phyloP scores from a whole-genome alignment of 768 basidiomycete genomes.

The Tricholoma matsutake region DNA sequence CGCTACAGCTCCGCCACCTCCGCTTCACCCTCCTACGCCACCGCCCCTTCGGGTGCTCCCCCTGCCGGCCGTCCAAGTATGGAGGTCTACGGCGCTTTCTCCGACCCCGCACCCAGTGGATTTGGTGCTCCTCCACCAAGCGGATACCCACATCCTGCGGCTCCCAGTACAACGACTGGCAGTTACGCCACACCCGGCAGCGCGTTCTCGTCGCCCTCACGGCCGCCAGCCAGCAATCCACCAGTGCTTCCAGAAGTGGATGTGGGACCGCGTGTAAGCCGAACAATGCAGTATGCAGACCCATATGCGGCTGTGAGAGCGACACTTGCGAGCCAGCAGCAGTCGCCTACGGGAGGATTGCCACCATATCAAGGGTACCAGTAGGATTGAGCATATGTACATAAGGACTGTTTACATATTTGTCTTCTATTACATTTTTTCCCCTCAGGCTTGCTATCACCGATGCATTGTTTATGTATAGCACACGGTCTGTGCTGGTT shows the following conservation, averaged over 20 bases:
- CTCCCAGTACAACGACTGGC: background rate
- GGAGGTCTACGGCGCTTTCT: slow-evolving; percentile 90
- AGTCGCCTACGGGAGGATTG: slow-evolving; percentile 23
- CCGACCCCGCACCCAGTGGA: slow-evolving; percentile 79
- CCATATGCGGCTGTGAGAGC: slow-evolving; percentile 83
- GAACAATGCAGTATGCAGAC: slow-evolving; percentile 93
- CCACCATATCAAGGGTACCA: slow-evolving; percentile 54
- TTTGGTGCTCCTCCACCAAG: slow-evolving; percentile 45
- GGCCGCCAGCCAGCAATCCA: slow-evolving; percentile 6
- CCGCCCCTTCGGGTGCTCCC: slow-evolving; percentile 25
- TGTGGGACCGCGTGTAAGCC: slow-evolving; percentile 59
- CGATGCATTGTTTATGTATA: background rate
- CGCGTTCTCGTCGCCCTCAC: slow-evolving; percentile 45
- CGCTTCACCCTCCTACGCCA: slow-evolving; percentile 22
- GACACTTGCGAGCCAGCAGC: slow-evolving; percentile 37
- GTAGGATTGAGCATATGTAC: slow-evolving; percentile 18
- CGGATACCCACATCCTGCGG: slow-evolving; percentile 1
- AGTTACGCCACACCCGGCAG: slow-evolving; percentile 41
- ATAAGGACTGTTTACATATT: background rate
- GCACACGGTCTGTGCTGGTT: background rate
- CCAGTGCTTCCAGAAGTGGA: slow-evolving; percentile 37
- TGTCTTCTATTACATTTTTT: background rate
- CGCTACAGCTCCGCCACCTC: slow-evolving; percentile 41
- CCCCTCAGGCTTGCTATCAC: background rate
- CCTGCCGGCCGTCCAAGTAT: slow-evolving; percentile 60